Evolutionary conservation across 495 filamentous ascomycete genomes (phyloP).

Genomic region (Clohesyomyces aquaticus): DNA sequence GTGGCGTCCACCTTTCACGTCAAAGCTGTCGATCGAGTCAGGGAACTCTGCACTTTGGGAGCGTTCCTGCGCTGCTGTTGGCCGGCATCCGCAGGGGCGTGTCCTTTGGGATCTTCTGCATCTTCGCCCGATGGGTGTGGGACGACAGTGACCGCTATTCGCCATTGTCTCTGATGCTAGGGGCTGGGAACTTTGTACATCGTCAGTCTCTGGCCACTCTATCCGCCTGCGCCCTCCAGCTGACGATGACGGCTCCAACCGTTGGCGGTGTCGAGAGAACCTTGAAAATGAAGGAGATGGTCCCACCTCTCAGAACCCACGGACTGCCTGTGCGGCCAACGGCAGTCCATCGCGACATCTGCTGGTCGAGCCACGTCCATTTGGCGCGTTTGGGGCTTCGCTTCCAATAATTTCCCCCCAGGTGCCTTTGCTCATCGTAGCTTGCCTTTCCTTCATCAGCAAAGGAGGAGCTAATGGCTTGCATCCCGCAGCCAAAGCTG

Average conservation of each 20-base stretch:
- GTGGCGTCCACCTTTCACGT: neutral
- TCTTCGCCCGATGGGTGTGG: neutral
- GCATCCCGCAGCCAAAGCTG: conserved; percentile 4
- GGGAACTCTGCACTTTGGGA: neutral
- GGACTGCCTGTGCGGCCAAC: conserved; percentile 19
- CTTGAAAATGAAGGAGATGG: conserved; percentile 11
- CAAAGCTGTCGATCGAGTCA: conserved; percentile 19
- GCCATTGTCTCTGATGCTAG: too few relatives aligned
- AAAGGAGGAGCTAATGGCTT: conserved; percentile 15
- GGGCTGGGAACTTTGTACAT: too few relatives aligned
- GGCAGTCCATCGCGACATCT: neutral
- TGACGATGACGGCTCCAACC: too few relatives aligned
- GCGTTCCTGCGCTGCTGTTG: neutral
- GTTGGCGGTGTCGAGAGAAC: neutral
- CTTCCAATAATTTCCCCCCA: conserved; percentile 17
- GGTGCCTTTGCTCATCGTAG: conserved; percentile 1
- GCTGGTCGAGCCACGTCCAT: neutral
- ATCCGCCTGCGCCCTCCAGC: too few relatives aligned
- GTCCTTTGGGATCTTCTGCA: neutral
- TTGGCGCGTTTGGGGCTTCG: conserved; percentile 19
- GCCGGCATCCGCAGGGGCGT: conserved; percentile 2
- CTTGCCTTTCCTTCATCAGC: conserved; percentile 2
- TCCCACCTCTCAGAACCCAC: neutral
- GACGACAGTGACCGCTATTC: too few relatives aligned
- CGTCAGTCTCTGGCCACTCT: too few relatives aligned